Conservation (phyloP, 306 rosid genomes). For the Neltuma alba region DNA sequence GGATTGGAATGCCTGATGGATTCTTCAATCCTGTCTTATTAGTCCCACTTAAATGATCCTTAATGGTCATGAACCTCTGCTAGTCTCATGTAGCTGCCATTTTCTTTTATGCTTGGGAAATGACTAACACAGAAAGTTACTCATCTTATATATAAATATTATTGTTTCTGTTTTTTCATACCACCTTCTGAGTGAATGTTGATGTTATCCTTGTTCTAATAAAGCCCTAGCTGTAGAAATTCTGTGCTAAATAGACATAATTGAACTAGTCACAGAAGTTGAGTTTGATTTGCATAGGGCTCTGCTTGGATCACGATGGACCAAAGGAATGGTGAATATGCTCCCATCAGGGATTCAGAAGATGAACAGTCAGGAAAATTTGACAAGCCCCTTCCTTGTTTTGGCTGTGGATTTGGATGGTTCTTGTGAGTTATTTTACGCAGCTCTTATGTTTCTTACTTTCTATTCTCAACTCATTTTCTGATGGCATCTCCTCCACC, state of each 20-base stretch:
- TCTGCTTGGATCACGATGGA: constrained; percentile 46
- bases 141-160: background rate
- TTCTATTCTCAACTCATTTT: constrained; percentile 17
- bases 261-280: constrained; percentile 32
- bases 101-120: background rate
- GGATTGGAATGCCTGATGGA: background rate
- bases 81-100: background rate
- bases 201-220: constrained; percentile 21
- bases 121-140: background rate
- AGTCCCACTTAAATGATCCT: background rate
- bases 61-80: background rate
- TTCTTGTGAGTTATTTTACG: constrained; percentile 52
- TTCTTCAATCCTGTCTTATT: background rate
- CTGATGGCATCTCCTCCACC: constrained; percentile 27
- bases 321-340: constrained; percentile 36
- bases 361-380: constrained; percentile 51
- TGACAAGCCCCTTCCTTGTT: constrained; percentile 64
- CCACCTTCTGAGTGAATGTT: background rate
- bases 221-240: constrained; percentile 4
- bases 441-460: background rate
- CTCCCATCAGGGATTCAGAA: constrained; percentile 40
- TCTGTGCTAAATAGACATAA: background rate
- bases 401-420: constrained; percentile 68
- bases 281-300: constrained; percentile 38
- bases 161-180: background rate